Evolutionary conservation across 352 stramenopile species (phyloP).

Genomic region (Globisporangium rhizosaccharum): DNA sequence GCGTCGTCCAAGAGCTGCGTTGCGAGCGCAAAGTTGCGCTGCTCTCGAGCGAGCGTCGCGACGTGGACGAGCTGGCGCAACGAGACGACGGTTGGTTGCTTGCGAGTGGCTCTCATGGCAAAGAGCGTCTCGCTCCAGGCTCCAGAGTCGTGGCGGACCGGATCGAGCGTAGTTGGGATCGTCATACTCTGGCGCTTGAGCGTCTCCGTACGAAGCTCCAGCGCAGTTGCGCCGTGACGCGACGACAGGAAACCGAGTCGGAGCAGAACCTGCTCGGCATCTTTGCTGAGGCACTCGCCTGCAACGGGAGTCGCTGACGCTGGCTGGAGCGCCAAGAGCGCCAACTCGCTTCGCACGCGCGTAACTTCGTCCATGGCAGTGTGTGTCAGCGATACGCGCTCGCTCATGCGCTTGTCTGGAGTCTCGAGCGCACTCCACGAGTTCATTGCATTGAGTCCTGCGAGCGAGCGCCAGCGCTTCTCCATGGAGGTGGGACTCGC

Average conservation of each 20-base stretch:
- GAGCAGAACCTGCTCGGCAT: conserved; percentile 26
- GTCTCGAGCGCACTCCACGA: conserved; percentile 23
- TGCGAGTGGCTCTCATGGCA: neutral
- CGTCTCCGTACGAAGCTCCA: neutral
- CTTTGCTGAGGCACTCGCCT: conserved; percentile 34
- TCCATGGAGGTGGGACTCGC: neutral
- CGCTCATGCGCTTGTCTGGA: neutral
- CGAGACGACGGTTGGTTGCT: neutral
- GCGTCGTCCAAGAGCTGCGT: conserved; percentile 27
- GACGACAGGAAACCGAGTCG: conserved; percentile 6
- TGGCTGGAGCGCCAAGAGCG: conserved; percentile 28
- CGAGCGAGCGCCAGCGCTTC: neutral
- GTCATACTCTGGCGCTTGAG: neutral
- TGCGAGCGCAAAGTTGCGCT: conserved; percentile 44
- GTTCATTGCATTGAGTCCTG: conserved; percentile 8
- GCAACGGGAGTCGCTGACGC: conserved; percentile 22
- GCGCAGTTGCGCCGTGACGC: neutral
- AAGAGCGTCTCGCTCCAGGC: conserved; percentile 28
- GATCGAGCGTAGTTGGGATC: conserved; percentile 15
- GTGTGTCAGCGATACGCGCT: neutral
- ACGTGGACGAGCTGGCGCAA: conserved; percentile 22
- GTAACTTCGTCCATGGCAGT: conserved; percentile 1
- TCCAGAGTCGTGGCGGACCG: conserved; percentile 26
- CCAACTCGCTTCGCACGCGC: conserved; percentile 17
- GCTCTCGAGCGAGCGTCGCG: conserved; percentile 43